Conservation (phyloP, 2,329 filamentous ascomycete species). For the Ramularia endophylla region DNA sequence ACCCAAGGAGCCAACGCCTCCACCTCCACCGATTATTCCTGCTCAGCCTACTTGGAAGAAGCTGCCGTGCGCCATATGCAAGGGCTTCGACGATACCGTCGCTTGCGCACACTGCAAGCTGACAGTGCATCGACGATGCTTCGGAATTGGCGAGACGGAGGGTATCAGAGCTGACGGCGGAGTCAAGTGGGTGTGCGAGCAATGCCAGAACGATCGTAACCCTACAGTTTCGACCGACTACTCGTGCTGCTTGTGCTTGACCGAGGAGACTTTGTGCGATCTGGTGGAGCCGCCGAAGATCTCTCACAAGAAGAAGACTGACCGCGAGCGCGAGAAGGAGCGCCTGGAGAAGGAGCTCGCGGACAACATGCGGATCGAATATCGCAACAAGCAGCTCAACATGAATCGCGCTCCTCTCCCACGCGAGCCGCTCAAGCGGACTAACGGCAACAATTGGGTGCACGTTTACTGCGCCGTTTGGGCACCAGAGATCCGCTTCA, state of each 20-base stretch:
- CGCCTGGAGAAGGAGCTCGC: constrained; percentile 78
- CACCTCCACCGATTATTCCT: constrained; percentile 60
- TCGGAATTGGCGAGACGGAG: constrained; percentile 66
- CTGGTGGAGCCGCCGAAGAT: constrained; percentile 76
- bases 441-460: constrained; percentile 96
- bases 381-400: constrained; percentile 75
- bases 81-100: constrained; percentile 62
- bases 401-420: constrained; percentile 77
- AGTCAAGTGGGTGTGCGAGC: constrained; percentile 90
- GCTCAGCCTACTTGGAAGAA: constrained; percentile 72
- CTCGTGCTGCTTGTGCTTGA: constrained; percentile 85
- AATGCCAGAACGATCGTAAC: constrained; percentile 89
- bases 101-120: constrained; percentile 85
- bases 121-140: constrained; percentile 87
- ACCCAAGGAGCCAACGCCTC: constrained; percentile 50
- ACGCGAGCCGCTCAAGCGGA: constrained; percentile 86
- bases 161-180: constrained; percentile 46
- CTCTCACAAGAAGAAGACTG: constrained; percentile 80
- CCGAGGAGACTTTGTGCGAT: constrained; percentile 74
- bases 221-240: constrained; percentile 91
- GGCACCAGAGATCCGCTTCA: constrained; percentile 90
- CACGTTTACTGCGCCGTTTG: constrained; percentile 91
- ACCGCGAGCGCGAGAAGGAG: constrained; percentile 87
- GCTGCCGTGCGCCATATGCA: constrained; percentile 81
- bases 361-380: constrained; percentile 71